Evolutionary conservation across 1,284 basidiomycete species (phyloP), one percentile per base, ranked within the genome.

Genomic region (Erythrobasidium hasegawianum): DNA sequence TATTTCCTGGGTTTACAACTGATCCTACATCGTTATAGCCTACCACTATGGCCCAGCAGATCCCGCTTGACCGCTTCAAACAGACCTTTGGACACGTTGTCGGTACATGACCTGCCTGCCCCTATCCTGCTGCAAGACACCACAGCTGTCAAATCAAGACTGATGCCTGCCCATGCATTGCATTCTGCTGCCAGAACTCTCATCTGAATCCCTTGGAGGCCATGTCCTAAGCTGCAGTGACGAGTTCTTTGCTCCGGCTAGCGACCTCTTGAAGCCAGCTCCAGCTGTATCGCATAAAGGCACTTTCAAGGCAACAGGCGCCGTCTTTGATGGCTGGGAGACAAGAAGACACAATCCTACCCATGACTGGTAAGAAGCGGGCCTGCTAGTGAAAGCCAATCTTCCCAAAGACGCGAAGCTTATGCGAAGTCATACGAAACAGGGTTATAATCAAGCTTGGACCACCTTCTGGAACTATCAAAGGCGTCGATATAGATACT

Each of bases 311-410:
- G 90, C 93, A 1, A 95, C 94, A 55, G 95, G 95, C 26, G 95
- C 95, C 0, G 79, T 97, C 40, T 98, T 85, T 77, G 91, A 89
- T 73, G 95, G 94, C 58, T 98, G 95, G 95, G 95, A 98, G 78
- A 85, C 84, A n/a, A 81, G 92, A 41, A 81, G 95, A 70, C 95
- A 98, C 78, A 97, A 96, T 77, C 85, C 87, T 0, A 76, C 82
- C 1, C 86, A 87, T 75, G 96, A 98, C 77, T 97, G 96, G 95
- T 92, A 75, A 64, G 82, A 76, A 40, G 33, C 16, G 22, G 41
- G 29, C 49, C n/a, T n/a, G n/a, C n/a, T n/a, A n/a, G 26, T 29
- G 47, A 22, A n/a, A 14, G n/a, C 33, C 54, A 2, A 40, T 38
- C 22, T 49, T 5, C 16, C n/a, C n/a, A n/a, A n/a, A n/a, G n/a